phyloP scores from a whole-genome alignment of 2,329 filamentous ascomycete species.

The Emergomyces pasteurianus region DNA sequence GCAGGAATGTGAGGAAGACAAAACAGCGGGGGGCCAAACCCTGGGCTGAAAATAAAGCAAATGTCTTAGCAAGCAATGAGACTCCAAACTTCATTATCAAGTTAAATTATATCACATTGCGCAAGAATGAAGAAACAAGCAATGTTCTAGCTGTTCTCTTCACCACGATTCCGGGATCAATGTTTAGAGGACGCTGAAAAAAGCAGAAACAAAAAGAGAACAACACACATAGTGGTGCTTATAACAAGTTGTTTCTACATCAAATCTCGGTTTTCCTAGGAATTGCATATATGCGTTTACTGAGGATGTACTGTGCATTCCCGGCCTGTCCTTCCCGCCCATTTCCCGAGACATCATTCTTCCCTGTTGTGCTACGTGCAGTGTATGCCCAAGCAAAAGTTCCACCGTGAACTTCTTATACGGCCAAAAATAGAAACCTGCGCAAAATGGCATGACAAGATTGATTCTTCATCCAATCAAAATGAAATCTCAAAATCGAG shows the following conservation, averaged over 20 bases:
- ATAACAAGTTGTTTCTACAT: not conserved
- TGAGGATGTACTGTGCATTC: not conserved
- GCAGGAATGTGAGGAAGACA: not conserved
- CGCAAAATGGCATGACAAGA: no score
- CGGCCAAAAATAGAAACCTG: no score
- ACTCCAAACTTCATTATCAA: not conserved
- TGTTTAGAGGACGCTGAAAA: not conserved
- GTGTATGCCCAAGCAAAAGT: no score
- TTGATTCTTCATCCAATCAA: no score
- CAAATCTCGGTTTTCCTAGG: not conserved
- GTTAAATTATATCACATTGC: not conserved
- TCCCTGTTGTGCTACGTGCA: no score
- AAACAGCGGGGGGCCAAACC: no score
- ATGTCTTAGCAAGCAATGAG: not conserved
- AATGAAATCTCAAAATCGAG: no score
- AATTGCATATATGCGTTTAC: not conserved
- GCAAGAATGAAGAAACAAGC: not conserved
- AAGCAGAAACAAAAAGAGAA: not conserved
- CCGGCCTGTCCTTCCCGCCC: not conserved
- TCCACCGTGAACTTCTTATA: no score
- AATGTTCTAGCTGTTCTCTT: not conserved
- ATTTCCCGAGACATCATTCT: not conserved
- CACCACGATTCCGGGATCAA: no score
- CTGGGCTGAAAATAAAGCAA: not conserved
- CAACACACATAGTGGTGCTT: accelerated